Evolutionary conservation across 2,329 filamentous ascomycete species (phyloP), one percentile per base, ranked within the genome.

Genomic region (Atkinsonella hypoxylon): DNA sequence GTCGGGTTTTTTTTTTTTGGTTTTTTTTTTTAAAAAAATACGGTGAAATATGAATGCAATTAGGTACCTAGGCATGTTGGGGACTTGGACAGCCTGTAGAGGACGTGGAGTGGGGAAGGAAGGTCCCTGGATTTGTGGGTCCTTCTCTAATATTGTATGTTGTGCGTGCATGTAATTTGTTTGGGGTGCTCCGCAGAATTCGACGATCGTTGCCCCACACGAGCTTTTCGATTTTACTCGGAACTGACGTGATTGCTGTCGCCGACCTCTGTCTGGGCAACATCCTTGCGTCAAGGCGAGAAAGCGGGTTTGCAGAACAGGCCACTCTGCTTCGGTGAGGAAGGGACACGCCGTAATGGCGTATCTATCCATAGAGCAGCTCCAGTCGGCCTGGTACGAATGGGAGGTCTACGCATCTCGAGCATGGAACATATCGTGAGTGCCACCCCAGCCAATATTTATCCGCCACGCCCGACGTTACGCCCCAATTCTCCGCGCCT

Each of bases 351-450:
- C 15, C 18, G 9, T 43, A 13, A 54, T 52, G 50, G 47, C 26
- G 39, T 17, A 3, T 12, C 11, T 26, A 15, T 47, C 41, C 30
- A 15, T 26, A 10, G 42, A 51, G 51, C 44, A 12, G 49, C 51
- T 51, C 39, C 20, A 15, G 34, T 54, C 41, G 13, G 18, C 32
- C 34, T 56, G 53, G 55, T 39, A 43, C 39, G 44, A 43, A 5
- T 30, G 50, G 41, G 32, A 13, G 45, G 49, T 52, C 22, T 38
- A 46, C 17, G 49, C 45, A 6, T 41, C 52, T 8, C 32, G 47
- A 3, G 39, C 45, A 12, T 39, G 53, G 20, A 41, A 50, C 51
- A 51, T 56, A 17, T 51, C 55, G 54, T 57, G 42, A 38, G 50
- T 47, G 9, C 45, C 3, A n/a, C n/a, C n/a, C n/a, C n/a, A n/a